Percentiles rank a stretch among this genome's conserved stretches.
These are phyloP conservation scores for Chlorophyllum brunneum DNA, from an alignment of 768 basidiomycete species.

Conservation along the genomic window DNA sequence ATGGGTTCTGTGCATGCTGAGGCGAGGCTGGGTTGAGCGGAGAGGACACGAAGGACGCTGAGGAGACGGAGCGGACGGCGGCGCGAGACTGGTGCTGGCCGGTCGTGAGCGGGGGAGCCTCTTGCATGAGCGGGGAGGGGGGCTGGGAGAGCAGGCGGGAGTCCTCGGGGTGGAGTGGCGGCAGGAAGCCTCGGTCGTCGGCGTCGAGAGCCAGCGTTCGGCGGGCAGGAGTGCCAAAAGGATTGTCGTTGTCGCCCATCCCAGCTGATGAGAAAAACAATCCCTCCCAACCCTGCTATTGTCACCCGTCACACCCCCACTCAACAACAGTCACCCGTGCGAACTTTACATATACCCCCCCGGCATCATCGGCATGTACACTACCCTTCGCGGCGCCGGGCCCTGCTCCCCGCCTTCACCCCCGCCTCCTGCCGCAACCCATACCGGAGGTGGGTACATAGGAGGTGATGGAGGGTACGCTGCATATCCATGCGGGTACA, in stretches of 20 bases:
- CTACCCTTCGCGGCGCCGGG: neutral
- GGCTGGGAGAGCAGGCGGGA: constrained; percentile 14
- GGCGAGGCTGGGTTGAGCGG: constrained; percentile 43
- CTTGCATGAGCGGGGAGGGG: neutral
- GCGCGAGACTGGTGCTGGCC: constrained; percentile 7
- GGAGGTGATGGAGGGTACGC: neutral
- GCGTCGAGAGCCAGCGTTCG: too few species aligned
- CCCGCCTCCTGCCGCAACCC: neutral
- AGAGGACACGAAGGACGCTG: constrained; percentile 39
- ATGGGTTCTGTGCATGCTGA: constrained; percentile 17
- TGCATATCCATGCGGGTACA: constrained; percentile 6
- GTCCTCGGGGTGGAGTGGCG: too few species aligned
- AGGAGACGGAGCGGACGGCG: constrained; percentile 7
- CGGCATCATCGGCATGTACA: constrained; percentile 8
- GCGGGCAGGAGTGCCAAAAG: too few species aligned
- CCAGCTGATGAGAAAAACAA: neutral
- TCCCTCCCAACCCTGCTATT: too few species aligned
- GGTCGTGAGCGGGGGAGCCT: constrained; percentile 3
- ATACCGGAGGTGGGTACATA: neutral
- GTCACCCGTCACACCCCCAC: too few species aligned
- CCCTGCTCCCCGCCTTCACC: neutral
- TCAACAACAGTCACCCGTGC: too few species aligned
- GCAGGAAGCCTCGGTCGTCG: too few species aligned
- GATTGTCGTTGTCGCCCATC: too few species aligned
- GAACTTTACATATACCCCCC: neutral